These are phyloP conservation scores for Naganishia cerealis DNA, from an alignment of 1,284 basidiomycete species.

Conservation along the genomic window DNA sequence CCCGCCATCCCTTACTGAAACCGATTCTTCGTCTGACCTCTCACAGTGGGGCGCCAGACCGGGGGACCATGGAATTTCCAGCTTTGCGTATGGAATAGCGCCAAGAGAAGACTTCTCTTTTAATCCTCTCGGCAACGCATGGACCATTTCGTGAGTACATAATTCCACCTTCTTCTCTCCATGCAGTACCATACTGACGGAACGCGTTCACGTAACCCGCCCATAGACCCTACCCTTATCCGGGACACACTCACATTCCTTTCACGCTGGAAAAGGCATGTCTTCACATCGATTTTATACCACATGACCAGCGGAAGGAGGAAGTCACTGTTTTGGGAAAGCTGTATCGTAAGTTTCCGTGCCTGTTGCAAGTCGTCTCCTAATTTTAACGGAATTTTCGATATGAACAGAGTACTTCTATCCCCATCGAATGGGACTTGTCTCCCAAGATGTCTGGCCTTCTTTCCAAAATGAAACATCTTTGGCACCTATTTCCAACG, in stretches of 20 bases:
- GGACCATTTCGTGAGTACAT: slow-evolving; percentile 23
- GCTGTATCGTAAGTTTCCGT: slow-evolving; percentile 9
- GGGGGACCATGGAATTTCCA: neutral
- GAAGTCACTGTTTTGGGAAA: slow-evolving; percentile 22
- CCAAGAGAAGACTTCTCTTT: slow-evolving; percentile 12
- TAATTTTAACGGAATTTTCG: neutral
- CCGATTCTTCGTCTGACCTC: neutral
- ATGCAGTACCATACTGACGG: neutral
- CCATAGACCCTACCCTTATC: slow-evolving; percentile 22
- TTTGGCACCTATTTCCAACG: slow-evolving; percentile 16
- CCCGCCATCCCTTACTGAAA: too few relatives aligned
- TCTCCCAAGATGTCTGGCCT: slow-evolving; percentile 9
- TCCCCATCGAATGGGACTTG: slow-evolving; percentile 8
- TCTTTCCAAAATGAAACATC: slow-evolving; percentile 13
- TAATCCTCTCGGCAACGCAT: slow-evolving; percentile 27
- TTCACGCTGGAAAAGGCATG: slow-evolving; percentile 22
- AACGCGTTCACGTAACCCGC: neutral
- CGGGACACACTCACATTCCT: slow-evolving; percentile 21
- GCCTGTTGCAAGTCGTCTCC: neutral
- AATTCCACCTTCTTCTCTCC: neutral
- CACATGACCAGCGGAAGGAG: slow-evolving; percentile 15
- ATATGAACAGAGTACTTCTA: slow-evolving; percentile 24
- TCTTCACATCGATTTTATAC: slow-evolving; percentile 8
- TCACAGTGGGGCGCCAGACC: slow-evolving; percentile 26
- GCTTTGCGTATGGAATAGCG: slow-evolving; percentile 4